Evolutionary conservation across 106 monocot genomes (phyloP), one percentile per base, ranked within the genome.

Genomic region (Iris macrosiphon): DNA sequence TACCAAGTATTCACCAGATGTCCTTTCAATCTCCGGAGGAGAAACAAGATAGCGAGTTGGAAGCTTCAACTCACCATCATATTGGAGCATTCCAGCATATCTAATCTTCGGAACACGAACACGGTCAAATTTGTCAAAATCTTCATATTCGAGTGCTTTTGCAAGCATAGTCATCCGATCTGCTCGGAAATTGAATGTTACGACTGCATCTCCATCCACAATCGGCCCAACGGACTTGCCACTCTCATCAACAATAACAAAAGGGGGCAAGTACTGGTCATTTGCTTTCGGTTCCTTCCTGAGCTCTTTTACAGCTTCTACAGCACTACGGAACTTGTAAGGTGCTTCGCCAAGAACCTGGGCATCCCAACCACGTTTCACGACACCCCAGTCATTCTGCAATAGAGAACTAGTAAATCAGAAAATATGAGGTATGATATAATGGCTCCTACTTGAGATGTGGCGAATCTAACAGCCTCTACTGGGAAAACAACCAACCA

Each of bases 271-370:
- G 58, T 94, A 88, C 45, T 94, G 93, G 45, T 94, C 93, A 51
- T 48, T 88, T 15, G 62, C 70, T 7, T 48, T 88, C 15, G 62
- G 68, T 7, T 64, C 73, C 57, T 65, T 71, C 45, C 93, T 84
- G 17, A 94, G 64, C 27, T 65, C 78, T 65, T 88, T 94, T 29
- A 94, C 84, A 48, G 93, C 93, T 76, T 88, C 88, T 32, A 94
- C 51, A 47, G 88, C 84, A 67, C 52, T 79, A 23, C 33, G 56
- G 40, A 94, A 94, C 31, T 88, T 81, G 78, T 88, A 55, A 22
- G 93, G 93, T 57, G 93, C 93, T 71, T 88, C 81, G 59, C 93
- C 93, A 72, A 94, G 93, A 64, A 94, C 88, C 43, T 94, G 93
- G 40, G 93, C 88, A 76, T 94, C 84, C 88, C 93, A 94, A 20